Evolutionary conservation across 768 basidiomycete genomes (phyloP), one percentile per base, ranked within the genome.

Genomic region (Pholiota microspora): DNA sequence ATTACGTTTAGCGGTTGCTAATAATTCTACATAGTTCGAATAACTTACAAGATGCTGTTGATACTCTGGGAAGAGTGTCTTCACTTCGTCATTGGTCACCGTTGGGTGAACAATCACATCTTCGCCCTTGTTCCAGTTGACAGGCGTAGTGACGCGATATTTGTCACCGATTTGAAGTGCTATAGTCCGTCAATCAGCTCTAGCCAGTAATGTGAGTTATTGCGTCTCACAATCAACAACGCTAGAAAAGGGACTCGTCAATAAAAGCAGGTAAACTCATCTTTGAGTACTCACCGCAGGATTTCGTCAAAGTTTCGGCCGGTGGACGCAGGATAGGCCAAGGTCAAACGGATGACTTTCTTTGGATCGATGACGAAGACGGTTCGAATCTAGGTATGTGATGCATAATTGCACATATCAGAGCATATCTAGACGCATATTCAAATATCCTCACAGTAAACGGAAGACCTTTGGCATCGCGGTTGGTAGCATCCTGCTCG

Each of bases 311-410:
- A 96, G 81, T 94, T 95, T 65, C 94, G 89, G 36, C 96, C 97
- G 63, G 95, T 94, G 9, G 93, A 88, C 46, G 96, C 95, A 55
- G 97, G 97, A 77, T 98, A 98, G 21, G 93, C 76, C 60, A 99
- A 63, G 12, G 85, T 91, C 63, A 97, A 75, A 58, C 96, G 90
- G 68, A 99, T 97, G 64, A 84, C 80, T 76, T 97, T 94, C 76
- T 92, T 93, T 38, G 97, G 95, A 75, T 99, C 97, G 64, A 99
- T 93, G 59, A 99, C 76, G 73, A 96, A 99, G 56, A 99, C 97
- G 7, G 94, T 97, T 55, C 97, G 89, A 72, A 99, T 85, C 88
- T 92, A 32, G 2, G 45, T 34, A 44, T 38, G 8, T 4, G 3
- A 54, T 16, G 51, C 28, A 45, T 65, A 21, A 53, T 32, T 18